Conservation (phyloP, 352 stramenopile genomes). For the Phytophthora constricta region DNA sequence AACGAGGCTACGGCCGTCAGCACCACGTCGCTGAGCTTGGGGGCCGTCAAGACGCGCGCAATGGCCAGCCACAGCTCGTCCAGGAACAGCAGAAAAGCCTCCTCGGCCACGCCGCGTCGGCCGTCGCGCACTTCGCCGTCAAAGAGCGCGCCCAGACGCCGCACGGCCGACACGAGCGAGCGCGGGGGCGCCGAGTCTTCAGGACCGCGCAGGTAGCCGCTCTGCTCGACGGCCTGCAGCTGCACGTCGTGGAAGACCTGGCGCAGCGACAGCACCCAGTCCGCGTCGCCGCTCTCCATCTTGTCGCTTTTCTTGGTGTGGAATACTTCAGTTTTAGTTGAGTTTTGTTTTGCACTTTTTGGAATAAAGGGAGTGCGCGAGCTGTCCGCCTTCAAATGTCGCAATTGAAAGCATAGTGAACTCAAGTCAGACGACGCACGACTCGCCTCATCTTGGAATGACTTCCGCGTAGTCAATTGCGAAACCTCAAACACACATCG, state of each 20-base stretch:
- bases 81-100: conserved; percentile 65
- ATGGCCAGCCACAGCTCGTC: conserved; percentile 68
- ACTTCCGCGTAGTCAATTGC: no score
- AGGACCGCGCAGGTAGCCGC: conserved; percentile 43
- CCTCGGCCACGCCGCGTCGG: conserved; percentile 48
- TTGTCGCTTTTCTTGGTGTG: background rate
- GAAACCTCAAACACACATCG: no score
- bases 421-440: no score
- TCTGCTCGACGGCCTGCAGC: conserved; percentile 62
- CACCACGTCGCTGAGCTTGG: conserved; percentile 52
- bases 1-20: conserved; percentile 58
- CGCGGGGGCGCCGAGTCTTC: conserved; percentile 37
- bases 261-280: conserved; percentile 63
- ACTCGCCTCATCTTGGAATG: no score
- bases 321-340: no score
- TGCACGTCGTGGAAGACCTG: conserved; percentile 76
- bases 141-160: conserved; percentile 58
- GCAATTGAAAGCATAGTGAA: no score
- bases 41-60: conserved; percentile 52
- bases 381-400: no score
- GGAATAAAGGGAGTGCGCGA: no score
- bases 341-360: no score
- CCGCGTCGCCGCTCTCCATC: conserved; percentile 39
- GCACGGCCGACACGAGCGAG: conserved; percentile 56
- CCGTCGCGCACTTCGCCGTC: conserved; percentile 52